These are phyloP conservation scores for Solanum rostratum DNA, from an alignment of 257 asterid species.

Conservation along the genomic window DNA sequence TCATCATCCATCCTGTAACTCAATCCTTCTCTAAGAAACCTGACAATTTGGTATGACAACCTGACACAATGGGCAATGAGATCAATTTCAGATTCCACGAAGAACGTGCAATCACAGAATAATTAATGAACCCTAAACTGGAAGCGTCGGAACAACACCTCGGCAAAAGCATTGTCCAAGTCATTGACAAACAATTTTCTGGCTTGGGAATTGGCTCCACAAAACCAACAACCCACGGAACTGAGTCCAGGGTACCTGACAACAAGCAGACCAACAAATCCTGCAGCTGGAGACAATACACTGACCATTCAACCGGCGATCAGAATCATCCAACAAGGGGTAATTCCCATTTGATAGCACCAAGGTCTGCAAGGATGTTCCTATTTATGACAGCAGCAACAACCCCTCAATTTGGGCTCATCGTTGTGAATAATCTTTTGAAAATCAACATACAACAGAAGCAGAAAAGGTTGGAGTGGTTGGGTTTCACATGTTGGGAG, in stretches of 20 bases:
- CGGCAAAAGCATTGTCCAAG: too few relatives aligned
- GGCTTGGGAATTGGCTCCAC: background rate
- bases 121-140: background rate
- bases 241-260: background rate
- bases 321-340: background rate
- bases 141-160: background rate
- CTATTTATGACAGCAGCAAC: background rate
- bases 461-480: background rate
- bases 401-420: background rate
- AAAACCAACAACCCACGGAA: background rate
- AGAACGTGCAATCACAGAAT: background rate
- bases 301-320: background rate
- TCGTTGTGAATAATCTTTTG: too few relatives aligned
- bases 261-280: background rate
- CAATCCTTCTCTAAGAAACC: background rate
- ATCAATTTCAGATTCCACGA: too few relatives aligned
- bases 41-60: background rate
- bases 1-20: background rate
- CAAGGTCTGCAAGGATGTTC: background rate
- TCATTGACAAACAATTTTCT: background rate
- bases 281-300: background rate
- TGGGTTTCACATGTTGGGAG: background rate
- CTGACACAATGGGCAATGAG: background rate
- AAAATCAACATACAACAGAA: background rate
- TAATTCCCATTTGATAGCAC: background rate